phyloP scores from a whole-genome alignment of 2,329 filamentous ascomycete species.

The Metarhizium humberi region DNA sequence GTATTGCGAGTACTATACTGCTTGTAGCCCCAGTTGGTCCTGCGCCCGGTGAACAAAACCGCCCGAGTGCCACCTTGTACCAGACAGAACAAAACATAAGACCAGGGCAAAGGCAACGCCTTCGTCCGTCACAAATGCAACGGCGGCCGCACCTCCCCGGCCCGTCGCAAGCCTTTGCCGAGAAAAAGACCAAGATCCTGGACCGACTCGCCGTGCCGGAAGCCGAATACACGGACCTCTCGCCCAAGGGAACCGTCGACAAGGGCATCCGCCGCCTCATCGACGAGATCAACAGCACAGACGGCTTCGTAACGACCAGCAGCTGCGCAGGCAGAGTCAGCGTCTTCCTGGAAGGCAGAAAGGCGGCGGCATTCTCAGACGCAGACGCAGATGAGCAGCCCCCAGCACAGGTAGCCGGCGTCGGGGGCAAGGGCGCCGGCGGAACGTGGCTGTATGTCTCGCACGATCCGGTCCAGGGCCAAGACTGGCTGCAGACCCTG shows the following conservation, averaged over 20 bases:
- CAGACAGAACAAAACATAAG: too few species aligned
- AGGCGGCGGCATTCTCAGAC: constrained; percentile 14
- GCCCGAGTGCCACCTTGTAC: too few species aligned
- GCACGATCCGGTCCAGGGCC: constrained; percentile 50
- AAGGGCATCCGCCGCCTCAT: constrained; percentile 69
- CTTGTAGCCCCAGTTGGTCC: too few species aligned
- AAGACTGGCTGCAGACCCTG: constrained; percentile 22
- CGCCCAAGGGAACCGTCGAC: constrained; percentile 84
- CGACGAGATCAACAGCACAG: constrained; percentile 62
- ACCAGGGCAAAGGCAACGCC: too few species aligned
- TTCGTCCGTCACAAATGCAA: constrained; percentile 13
- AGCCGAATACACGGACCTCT: constrained; percentile 68
- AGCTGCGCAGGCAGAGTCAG: constrained; percentile 84
- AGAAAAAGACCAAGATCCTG: constrained; percentile 66
- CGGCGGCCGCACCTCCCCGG: constrained; percentile 13
- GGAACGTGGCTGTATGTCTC: constrained; percentile 83
- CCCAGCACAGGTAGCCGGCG: constrained; percentile 38
- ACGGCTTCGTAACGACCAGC: constrained; percentile 81
- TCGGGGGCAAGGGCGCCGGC: constrained; percentile 78
- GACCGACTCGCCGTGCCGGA: constrained; percentile 58
- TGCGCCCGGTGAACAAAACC: too few species aligned
- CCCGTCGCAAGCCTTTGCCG: constrained; percentile 34
- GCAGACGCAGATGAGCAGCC: constrained; percentile 7
- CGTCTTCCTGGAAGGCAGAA: constrained; percentile 76
- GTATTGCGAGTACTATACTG: too few species aligned